Evolutionary conservation across 257 asterid species (phyloP), one percentile per base, ranked within the genome.

Genomic region (Penstemon newberryi): DNA sequence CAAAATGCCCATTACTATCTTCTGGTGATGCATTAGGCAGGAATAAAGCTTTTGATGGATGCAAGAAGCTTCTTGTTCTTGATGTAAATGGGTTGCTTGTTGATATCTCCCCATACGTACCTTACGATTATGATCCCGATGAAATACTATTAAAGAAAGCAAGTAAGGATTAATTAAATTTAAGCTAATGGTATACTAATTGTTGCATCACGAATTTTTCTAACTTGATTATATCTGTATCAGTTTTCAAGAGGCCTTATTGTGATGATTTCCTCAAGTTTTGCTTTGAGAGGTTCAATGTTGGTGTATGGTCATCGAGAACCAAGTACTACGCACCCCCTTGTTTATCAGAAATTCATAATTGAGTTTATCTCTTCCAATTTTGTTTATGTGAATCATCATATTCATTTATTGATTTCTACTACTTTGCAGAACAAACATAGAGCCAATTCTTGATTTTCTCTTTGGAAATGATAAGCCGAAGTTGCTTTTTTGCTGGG

Each of bases 231-330:
- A 46, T 49, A 72, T 69, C 59, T 77, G 45, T 67, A 58, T 75
- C 90, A 92, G 96, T 92, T 75, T 89, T 89, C 56, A 89, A 78
- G 85, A 89, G 98, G 79, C 96, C 98, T 6, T 80, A 83, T 65
- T 88, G 86, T 77, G 87, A 87, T 44, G 95, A 86, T 74, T 92
- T 89, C 82, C 78, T 92, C 81, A 76, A 82, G 72, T 92, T 92
- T 77, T 92, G 96, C 78, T 85, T 92, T 56, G 86, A 85, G 81
- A 83, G 70, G 78, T 92, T 89, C 79, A 75, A 71, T 69, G 96
- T 92, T 41, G 96, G 95, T 36, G 69, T 92, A 50, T 92, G 96
- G 98, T 71, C 96, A 46, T 92, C 96, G 66, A 87, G 92, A 81
- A 80, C 83, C 64, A 84, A 78, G 98, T 92, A 87, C 75, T 78